These are phyloP conservation scores for Cyclaneusma minus DNA, from an alignment of 2,329 filamentous ascomycete genomes.

Conservation along the genomic window DNA sequence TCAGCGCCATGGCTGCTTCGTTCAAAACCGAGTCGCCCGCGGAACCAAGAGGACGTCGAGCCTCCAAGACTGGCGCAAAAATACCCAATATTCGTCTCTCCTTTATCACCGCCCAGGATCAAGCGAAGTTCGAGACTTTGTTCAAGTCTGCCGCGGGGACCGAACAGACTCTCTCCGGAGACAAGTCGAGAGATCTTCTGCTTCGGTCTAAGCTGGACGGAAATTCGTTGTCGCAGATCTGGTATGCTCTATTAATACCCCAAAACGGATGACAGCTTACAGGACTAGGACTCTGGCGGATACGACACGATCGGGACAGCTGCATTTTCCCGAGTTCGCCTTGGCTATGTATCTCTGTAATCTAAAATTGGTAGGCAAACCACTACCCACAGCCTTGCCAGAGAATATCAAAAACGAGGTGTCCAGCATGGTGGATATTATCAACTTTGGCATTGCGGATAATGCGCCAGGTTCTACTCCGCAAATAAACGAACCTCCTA, in stretches of 20 bases:
- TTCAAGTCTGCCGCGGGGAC: conserved; percentile 92
- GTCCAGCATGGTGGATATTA: conserved; percentile 98
- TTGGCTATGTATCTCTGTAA: conserved; percentile 98
- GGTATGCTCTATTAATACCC: conserved; percentile 41
- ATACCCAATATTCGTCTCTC: conserved; percentile 90
- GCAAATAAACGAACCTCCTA: conserved; percentile 43
- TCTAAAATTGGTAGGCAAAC: conserved; percentile 74
- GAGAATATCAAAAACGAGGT: conserved; percentile 91
- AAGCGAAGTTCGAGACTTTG: conserved; percentile 91
- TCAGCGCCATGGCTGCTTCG: conserved; percentile 50
- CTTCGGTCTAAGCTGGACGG: conserved; percentile 79
- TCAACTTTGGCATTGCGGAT: conserved; percentile 83
- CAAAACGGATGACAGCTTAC: conserved; percentile 4
- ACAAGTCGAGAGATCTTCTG: conserved; percentile 81
- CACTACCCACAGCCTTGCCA: conserved; percentile 58
- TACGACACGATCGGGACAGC: conserved; percentile 87
- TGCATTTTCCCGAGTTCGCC: conserved; percentile 95
- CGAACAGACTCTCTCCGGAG: conserved; percentile 71
- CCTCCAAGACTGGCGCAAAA: conserved; percentile 45
- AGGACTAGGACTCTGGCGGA: conserved; percentile 66
- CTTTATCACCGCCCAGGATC: conserved; percentile 89
- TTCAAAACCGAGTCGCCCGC: conserved; percentile 36
- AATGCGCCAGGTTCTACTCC: conserved; percentile 37
- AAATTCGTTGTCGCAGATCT: conserved; percentile 80
- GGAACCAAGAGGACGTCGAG: conserved; percentile 27